Evolutionary conservation across 257 asterid species (phyloP).

Genomic region (Scutellaria minor): DNA sequence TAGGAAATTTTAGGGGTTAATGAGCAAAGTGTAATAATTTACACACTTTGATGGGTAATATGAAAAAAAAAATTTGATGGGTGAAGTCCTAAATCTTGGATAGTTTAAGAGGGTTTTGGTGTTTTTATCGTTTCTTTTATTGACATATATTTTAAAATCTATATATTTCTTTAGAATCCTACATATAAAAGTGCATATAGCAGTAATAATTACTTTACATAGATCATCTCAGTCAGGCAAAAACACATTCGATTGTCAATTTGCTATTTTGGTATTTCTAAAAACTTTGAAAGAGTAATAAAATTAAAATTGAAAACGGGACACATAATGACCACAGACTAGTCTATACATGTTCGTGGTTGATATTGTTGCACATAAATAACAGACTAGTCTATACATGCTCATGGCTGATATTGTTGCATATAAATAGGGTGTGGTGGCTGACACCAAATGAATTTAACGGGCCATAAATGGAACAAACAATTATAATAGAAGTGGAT

Average conservation of each 20-base stretch:
- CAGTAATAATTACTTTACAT: too few relatives aligned
- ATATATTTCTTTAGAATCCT: too few relatives aligned
- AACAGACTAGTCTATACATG: not conserved
- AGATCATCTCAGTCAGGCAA: not conserved
- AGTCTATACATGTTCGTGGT: not conserved
- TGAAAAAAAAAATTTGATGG: too few relatives aligned
- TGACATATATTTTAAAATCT: too few relatives aligned
- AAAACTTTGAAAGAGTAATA: not conserved
- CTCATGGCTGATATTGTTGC: constrained; percentile 32
- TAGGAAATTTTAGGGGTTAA: too few relatives aligned
- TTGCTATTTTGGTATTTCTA: not conserved
- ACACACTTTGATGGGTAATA: too few relatives aligned
- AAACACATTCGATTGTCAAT: not conserved
- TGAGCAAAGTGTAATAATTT: too few relatives aligned
- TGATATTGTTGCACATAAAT: too few relatives aligned
- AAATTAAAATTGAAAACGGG: not conserved
- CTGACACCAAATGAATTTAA: constrained; percentile 22
- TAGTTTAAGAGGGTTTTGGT: not conserved
- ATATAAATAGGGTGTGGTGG: constrained; percentile 30
- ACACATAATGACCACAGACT: constrained; percentile 10
- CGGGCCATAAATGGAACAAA: constrained; percentile 24
- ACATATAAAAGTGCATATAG: too few relatives aligned
- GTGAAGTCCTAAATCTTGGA: too few relatives aligned
- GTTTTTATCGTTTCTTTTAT: too few relatives aligned
- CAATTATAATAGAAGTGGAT: constrained; percentile 29